Conservation (phyloP, 1,139 yeast species). For the Candida sp. region DNA sequence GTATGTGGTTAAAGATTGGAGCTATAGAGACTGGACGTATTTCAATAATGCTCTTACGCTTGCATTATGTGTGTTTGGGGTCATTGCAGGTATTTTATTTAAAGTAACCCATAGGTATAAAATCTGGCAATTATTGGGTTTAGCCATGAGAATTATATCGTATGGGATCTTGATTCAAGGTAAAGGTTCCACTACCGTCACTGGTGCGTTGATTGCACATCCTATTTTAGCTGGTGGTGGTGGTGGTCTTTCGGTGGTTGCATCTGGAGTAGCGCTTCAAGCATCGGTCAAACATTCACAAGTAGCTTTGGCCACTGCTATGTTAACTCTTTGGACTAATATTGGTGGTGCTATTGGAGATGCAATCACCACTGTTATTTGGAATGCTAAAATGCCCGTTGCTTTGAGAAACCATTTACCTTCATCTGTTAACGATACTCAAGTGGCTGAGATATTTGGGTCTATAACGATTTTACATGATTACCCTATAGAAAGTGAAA, state of each 20-base stretch:
- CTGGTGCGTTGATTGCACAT: constrained; percentile 15
- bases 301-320: constrained; percentile 41
- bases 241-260: constrained; percentile 27
- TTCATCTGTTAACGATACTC: constrained; percentile 10
- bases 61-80: constrained; percentile 29
- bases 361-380: constrained; percentile 46
- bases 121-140: constrained; percentile 22
- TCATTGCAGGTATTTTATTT: constrained; percentile 23
- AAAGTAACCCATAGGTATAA: constrained; percentile 29
- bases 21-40: constrained; percentile 26
- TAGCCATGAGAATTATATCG: constrained; percentile 22
- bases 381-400: constrained; percentile 39
- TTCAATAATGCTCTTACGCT: constrained; percentile 28
- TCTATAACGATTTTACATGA: constrained; percentile 13
- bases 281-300: constrained; percentile 44
- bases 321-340: constrained; percentile 36
- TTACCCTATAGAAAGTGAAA: constrained; percentile 16
- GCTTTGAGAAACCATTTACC: constrained; percentile 21
- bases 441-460: constrained; percentile 13
- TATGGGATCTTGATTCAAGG: constrained; percentile 20
- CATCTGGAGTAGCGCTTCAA: constrained; percentile 27
- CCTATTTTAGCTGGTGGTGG: constrained; percentile 25
- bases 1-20: constrained; percentile 17
- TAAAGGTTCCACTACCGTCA: constrained; percentile 13
- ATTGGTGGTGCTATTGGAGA: constrained; percentile 45